Base-by-base conservation (phyloP, 2,329 filamentous ascomycete genomes). In the Apiospora saccharicola region DNA sequence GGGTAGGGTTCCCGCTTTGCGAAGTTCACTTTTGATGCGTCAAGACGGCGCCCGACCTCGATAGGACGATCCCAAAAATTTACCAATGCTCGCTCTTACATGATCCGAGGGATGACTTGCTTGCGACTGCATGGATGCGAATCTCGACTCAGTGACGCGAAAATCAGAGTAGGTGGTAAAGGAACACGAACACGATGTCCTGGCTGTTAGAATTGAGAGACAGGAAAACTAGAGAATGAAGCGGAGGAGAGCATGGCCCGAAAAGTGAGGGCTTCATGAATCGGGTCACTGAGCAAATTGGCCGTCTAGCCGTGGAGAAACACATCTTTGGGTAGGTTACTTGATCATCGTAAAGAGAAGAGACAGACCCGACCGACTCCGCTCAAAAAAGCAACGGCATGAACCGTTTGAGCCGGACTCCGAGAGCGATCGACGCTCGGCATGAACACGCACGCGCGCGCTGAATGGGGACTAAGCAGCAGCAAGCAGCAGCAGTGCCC, bases 361-460 rank as follows among this genome's bases (percentile, higher is more conserved):
- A 16, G 6, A 16, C 14, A 16, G 16, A 51, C 22, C 49, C n/a
- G 49, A 61, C 26, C 30, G 53, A 61, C 53, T 37, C 53, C 53
- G 53, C 53, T 41, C 8, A 41, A 41, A 1, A 5, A 37, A 41
- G 2, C 10, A 41, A 14, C 57, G 57, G 57, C 57, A 64, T 64
- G 57, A 41, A 64, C 30, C 57, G 34, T 41, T 4, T 19, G 22
- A 64, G 57, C 57, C 57, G 22, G 57, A 64, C 57, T 64, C 57
- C 30, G 57, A 64, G 19, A n/a, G 57, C 22, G 57, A 64, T 64
- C 57, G 57, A 41, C 57, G 13, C 34, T 64, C 57, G 57, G 57
- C 57, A 64, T 64, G 57, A 61, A 37, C 57, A 37, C 19, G n/a
- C 30, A 22, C 19, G 51, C 3, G 51, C 47, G n/a, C 24, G 8